Percentiles rank a stretch among this genome's conserved stretches.
phyloP scores from a whole-genome alignment of 768 basidiomycete genomes.

The Dentipellis fragilis region DNA sequence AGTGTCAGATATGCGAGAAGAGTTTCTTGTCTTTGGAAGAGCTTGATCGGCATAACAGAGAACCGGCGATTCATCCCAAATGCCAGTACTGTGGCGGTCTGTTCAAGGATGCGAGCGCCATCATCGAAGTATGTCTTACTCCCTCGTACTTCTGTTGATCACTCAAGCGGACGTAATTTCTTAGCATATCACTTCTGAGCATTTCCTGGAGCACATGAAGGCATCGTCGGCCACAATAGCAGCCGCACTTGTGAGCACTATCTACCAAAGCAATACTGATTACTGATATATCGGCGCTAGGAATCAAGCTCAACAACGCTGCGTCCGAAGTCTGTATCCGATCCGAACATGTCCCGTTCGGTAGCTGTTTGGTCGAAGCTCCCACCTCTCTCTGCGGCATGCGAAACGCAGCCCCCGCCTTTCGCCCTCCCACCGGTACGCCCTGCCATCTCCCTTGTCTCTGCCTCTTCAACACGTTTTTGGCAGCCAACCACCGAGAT shows the following conservation, averaged over 20 bases:
- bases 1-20: background rate
- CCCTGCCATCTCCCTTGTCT: too few species aligned
- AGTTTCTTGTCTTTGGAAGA: background rate
- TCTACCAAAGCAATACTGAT: background rate
- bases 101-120: background rate
- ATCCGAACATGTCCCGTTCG: background rate
- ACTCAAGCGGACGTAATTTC: background rate
- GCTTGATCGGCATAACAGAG: background rate
- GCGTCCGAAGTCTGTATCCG: background rate
- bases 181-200: background rate
- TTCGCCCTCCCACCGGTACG: too few species aligned
- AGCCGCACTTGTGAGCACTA: background rate
- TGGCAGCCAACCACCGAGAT: too few species aligned
- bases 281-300: background rate
- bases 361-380: background rate
- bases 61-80: background rate
- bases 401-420: too few species aligned
- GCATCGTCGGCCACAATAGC: background rate
- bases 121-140: background rate
- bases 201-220: background rate
- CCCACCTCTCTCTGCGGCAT: background rate
- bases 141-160: background rate
- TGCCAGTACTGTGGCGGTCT: slow-evolving; percentile 6
- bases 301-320: background rate
- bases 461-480: too few species aligned